Base-by-base conservation (phyloP, 495 filamentous ascomycete genomes). In the Staphylotrichum tortipilum region DNA sequence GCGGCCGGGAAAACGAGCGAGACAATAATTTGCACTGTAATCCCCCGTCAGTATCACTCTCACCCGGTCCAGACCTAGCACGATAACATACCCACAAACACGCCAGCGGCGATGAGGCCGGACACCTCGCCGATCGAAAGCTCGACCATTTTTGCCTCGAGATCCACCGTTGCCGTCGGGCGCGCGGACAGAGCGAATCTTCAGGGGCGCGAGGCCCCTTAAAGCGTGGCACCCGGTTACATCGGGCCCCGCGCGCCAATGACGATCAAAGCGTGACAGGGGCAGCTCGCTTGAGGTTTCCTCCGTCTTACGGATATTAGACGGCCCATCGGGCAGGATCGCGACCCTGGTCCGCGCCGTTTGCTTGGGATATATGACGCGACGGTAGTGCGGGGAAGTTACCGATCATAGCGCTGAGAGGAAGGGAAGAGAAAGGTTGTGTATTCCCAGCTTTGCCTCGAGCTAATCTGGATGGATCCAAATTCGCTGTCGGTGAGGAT, bases 81-180 rank as follows among this genome's bases (percentile, higher is more conserved):
- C 22, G 21, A 23, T 21, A 31, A 17, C 44, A 36, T 47, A 47
- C 31, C 10, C 10, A 47, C 12, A 26, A 37, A 47, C 11, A 47
- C 44, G 15, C 44, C 44, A 7, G 44, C 44, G 1, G 44, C 44
- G 22, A 47, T 47, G 22, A 47, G 31, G 18, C 44, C 44, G 6
- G 44, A 47, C 9, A 26, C 33, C 31, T 47, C 31, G 1, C 29
- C 31, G 8, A 47, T 6, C 19, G 44, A 28, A 10, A 47, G 44
- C 14, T 28, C 44, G 11, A 47, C 36, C 36, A 38, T 38, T 18
- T 47, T 35, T 19, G 43, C 43, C n/a, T 30, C 15, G 17, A 42
- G 23, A 42, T 39, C 36, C 19, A 17, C 6, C 14, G n/a, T 17
- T 24, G 39, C n/a, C 19, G 23, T 26, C 21, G n/a, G 33, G 7